These are phyloP conservation scores for Curvularia lunata DNA, from an alignment of 2,329 filamentous ascomycete genomes.

Conservation along the genomic window DNA sequence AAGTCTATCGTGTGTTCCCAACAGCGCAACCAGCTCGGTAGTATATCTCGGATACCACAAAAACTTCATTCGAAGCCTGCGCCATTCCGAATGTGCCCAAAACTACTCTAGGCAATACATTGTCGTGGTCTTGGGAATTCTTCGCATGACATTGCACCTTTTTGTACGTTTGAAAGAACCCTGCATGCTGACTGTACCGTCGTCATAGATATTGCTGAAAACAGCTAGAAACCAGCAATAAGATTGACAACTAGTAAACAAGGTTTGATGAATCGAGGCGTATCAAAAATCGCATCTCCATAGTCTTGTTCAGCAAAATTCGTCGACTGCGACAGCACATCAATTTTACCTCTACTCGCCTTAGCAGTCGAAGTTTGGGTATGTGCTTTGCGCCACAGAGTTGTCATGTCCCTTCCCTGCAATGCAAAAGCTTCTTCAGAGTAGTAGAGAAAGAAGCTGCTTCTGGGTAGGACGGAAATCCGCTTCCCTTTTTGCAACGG, in stretches of 20 bases:
- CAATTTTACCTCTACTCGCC: background rate
- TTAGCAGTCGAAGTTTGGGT: background rate
- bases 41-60: background rate
- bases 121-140: background rate
- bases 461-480: background rate
- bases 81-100: background rate
- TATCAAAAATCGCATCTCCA: background rate
- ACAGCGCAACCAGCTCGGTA: background rate
- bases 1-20: background rate
- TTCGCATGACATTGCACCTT: background rate
- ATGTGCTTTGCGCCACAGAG: background rate
- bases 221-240: background rate
- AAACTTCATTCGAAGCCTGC: background rate
- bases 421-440: background rate
- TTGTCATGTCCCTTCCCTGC: background rate
- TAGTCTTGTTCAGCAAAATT: background rate
- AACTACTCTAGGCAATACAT: background rate
- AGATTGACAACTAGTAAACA: background rate
- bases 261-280: background rate
- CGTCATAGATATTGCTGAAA: background rate
- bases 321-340: background rate
- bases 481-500: background rate
- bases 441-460: background rate
- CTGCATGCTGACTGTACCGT: background rate
- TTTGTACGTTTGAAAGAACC: background rate